Base-by-base conservation (phyloP, 345 rosid species). In the Orychophragmus violaceus region DNA sequence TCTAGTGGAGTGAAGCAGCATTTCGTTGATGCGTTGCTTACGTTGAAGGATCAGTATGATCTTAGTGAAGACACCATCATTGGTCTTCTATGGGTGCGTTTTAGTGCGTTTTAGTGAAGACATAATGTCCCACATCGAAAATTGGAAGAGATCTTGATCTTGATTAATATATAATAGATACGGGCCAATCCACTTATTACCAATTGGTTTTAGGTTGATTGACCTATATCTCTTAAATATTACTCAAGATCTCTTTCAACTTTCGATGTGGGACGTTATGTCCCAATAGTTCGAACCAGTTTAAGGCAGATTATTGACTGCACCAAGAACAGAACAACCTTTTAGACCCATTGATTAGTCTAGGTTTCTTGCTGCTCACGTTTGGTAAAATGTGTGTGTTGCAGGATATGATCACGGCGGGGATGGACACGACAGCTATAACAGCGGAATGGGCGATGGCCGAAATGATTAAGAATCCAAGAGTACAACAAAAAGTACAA, bases 351-450 rank as follows among this genome's bases (percentile, higher is more conserved):
- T 25, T 28, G 23, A 16, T 44, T 22, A 28, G 52, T 61, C 28
- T 61, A n/a, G 33, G 12, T 59, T 35, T 33, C 66, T 52, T 74
- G 59, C 18, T 17, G 0, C 35, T 68, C 57, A 45, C 46, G 63
- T 60, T 65, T 5, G n/a, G 39, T 14, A 14, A 21, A 17, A 59
- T 46, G 30, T 39, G 0, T 10, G 41, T 45, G 5, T 52, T 72
- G 75, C 82, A 89, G 98, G 96, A 93, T 74, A 93, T 93, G 98
- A 87, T 93, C 63, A 87, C 96, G 1, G 98, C 98, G 0, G 98
- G 98, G 30, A 89, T 83, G 96, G 98, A 93, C 78, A 93, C 98
- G 3, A 80, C 94, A 8, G 90, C 96, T 8, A 88, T 90, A 22
- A 68, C 89, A 4, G 88, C 75, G 5, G 97, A 93, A 51, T 93